Conservation (phyloP, 176 grass and related monocot species). For the Triticum timopheevii region DNA sequence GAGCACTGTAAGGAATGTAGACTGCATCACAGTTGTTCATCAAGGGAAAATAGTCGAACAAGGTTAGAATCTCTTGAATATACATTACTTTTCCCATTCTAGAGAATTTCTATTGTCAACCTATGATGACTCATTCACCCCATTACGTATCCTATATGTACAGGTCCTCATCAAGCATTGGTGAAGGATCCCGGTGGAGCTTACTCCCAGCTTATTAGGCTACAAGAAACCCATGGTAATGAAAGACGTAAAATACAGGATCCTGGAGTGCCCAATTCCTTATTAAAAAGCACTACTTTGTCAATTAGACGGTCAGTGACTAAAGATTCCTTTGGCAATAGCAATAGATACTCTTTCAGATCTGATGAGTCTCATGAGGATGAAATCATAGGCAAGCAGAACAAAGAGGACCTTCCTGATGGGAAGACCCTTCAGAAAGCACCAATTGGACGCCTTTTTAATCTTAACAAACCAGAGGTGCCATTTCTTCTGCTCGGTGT, state of each 20-base stretch:
- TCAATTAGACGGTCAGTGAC: slow-evolving; percentile 37
- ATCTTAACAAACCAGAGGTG: slow-evolving; percentile 71
- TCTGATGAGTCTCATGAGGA: slow-evolving; percentile 25
- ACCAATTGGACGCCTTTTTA: slow-evolving; percentile 45
- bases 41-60: slow-evolving; percentile 81
- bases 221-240: slow-evolving; percentile 50
- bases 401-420: slow-evolving; percentile 17
- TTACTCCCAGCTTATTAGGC: slow-evolving; percentile 66
- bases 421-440: slow-evolving; percentile 35
- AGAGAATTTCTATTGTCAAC: background rate
- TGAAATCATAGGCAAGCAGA: background rate
- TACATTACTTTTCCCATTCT: slow-evolving; percentile 6
- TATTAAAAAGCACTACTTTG: slow-evolving; percentile 37
- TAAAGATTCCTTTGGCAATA: slow-evolving; percentile 47
- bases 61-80: slow-evolving; percentile 43
- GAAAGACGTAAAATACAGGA: slow-evolving; percentile 23
- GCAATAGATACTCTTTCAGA: slow-evolving; percentile 44
- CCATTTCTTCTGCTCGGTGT: slow-evolving; percentile 58
- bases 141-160: slow-evolving; percentile 7
- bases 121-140: background rate
- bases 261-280: slow-evolving; percentile 9
- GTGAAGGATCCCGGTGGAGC: slow-evolving; percentile 68
- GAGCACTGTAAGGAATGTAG: slow-evolving; percentile 76
- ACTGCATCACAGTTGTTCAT: slow-evolving; percentile 71
- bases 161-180: slow-evolving; percentile 72